Evolutionary conservation across 2,329 filamentous ascomycete genomes (phyloP).

Genomic region (Penicillium griseofulvum): DNA sequence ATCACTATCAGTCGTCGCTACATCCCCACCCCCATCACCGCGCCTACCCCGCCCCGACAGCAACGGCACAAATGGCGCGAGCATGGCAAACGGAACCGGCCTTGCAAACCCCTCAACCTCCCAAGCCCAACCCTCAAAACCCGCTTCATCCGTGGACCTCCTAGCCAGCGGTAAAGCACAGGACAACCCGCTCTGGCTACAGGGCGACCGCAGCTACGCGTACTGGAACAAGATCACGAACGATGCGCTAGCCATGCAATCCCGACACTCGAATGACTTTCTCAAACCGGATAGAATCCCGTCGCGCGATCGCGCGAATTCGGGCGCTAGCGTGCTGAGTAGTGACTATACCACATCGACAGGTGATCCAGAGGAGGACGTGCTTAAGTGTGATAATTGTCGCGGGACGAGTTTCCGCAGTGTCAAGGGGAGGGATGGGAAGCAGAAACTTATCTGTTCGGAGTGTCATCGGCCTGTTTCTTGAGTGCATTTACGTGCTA

Average conservation of each 20-base stretch:
- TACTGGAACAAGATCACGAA: conserved; percentile 52
- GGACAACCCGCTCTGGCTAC: conserved; percentile 49
- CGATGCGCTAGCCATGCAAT: conserved; percentile 36
- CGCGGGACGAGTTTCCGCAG: conserved; percentile 62
- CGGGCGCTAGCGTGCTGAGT: conserved; percentile 54
- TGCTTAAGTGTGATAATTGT: conserved; percentile 60
- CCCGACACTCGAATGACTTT: conserved; percentile 20
- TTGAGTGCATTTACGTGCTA: conserved; percentile 10
- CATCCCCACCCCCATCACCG: conserved; percentile 29
- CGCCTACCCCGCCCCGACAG: conserved; percentile 26
- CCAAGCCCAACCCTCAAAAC: neutral
- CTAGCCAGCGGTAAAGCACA: conserved; percentile 26
- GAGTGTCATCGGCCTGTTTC: conserved; percentile 45
- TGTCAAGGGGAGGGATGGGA: conserved; percentile 53
- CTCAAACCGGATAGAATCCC: conserved; percentile 21
- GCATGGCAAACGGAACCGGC: conserved; percentile 8
- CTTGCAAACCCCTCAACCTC: neutral
- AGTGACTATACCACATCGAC: conserved; percentile 51
- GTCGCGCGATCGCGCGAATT: conserved; percentile 40
- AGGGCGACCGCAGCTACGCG: conserved; percentile 52
- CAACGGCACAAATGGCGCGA: conserved; percentile 14
- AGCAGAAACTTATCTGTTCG: conserved; percentile 61
- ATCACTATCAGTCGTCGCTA: conserved; percentile 27
- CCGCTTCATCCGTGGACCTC: conserved; percentile 20
- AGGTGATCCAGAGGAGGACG: conserved; percentile 46